Evolutionary conservation across 2,329 filamentous ascomycete species (phyloP), one percentile per base, ranked within the genome.

Genomic region (Diaporthe amygdali): DNA sequence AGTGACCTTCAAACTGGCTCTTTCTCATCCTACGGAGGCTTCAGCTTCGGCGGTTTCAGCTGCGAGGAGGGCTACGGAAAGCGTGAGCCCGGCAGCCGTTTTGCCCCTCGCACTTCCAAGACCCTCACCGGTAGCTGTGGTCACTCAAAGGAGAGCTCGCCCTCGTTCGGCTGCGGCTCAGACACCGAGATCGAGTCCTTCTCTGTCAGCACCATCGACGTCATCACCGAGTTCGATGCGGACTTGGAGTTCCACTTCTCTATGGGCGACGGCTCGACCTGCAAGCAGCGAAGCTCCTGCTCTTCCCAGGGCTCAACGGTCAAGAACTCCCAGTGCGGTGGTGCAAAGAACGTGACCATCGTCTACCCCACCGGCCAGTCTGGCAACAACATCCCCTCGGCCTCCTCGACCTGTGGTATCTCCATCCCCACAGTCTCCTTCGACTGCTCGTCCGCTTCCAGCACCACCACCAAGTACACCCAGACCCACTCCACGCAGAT

Each of bases 271-370:
- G 93, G 93, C 76, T 91, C 90, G 17, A 89, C 82, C 72, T 98
- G 96, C 91, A 96, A 93, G 85, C 93, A 97, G 77, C 90, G 89
- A 74, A 85, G 89, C 75, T 79, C 86, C 66, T 97, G 94, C 89
- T 89, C 86, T 74, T 84, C 87, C 69, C 84, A 87, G 20, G 94
- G 94, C 77, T 91, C 90, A 71, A 89, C 88, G 56, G 87, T 98
- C 77, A 84, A 90, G 83, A 98, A 98, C 89, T 90, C 86, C 73
- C 94, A 98, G 87, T 98, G 96, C 81, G 96, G 95, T 89, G 95
- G 95, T 82, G 95, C 96, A 75, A 94, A 88, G 80, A 91, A 90
- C 71, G 94, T 98, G 73, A 91, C 89, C 68, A 91, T 98, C 80
- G 83, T 91, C 80, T 90, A 87, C 82, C 87, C 89, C 74, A 82